A percentile compares a stretch with the other conserved stretches of the same genome.
Conservation (phyloP, 2,329 filamentous ascomycete species). For the Nannizziopsis arthrosporioides region DNA sequence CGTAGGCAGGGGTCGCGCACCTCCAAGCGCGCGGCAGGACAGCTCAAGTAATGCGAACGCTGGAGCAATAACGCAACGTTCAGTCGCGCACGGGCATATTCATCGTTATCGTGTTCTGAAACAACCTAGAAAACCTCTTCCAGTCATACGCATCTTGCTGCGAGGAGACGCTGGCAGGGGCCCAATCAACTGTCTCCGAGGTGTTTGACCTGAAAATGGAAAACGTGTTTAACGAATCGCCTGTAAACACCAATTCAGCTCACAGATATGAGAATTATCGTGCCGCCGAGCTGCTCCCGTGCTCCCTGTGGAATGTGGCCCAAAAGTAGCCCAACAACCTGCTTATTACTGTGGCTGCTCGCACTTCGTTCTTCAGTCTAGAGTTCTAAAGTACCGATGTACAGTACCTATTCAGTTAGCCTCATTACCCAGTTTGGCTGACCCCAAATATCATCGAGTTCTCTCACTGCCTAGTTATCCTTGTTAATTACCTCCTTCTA, state of each 20-base stretch:
- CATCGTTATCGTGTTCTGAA: conserved; percentile 4
- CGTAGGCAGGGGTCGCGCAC: too few relatives aligned
- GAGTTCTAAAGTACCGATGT: too few relatives aligned
- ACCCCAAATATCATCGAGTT: too few relatives aligned
- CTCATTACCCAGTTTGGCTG: too few relatives aligned
- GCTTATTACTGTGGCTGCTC: background rate
- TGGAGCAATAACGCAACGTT: too few relatives aligned
- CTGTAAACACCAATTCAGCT: conserved; percentile 1
- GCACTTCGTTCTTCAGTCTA: too few relatives aligned
- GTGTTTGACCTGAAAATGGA: background rate
- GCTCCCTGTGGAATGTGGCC: background rate
- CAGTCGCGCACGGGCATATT: too few relatives aligned
- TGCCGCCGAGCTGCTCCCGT: background rate
- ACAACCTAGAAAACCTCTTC: background rate
- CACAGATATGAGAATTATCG: background rate
- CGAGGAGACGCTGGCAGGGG: background rate
- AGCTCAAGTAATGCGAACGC: too few relatives aligned
- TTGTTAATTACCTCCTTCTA: too few relatives aligned
- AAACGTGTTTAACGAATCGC: background rate
- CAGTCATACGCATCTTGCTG: background rate
- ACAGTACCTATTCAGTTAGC: too few relatives aligned
- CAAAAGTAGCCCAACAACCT: background rate
- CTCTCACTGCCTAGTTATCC: too few relatives aligned
- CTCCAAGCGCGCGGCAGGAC: too few relatives aligned
- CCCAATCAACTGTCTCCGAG: background rate